Evolutionary conservation across 163 green algal species (phyloP), one percentile per base, ranked within the genome.

Genomic region (Coccomyxa subellipsoidea): DNA sequence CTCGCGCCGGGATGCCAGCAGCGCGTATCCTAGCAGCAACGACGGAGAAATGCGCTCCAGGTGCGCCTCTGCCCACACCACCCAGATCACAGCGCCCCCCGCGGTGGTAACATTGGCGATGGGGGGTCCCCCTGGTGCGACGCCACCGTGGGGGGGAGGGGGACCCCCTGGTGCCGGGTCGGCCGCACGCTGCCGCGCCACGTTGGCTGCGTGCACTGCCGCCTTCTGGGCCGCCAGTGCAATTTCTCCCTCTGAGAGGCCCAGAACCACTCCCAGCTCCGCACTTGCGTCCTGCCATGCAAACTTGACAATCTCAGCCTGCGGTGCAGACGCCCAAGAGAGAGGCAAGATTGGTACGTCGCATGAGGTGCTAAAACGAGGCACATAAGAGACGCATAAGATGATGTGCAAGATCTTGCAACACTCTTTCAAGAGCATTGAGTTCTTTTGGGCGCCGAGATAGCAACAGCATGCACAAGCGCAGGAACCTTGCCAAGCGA

Each of bases 1-100:
- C 21, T 83, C 78, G 35, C 69, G 47, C 29, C 82, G 80, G 12
- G 71, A 81, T 34, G 70, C 69, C n/a, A 86, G 54, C 34, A 86
- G 69, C 27, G 82, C n/a, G 37, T 83, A 79, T 23, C 66, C 70
- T 29, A 86, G 78, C 78, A 86, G 71, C 70, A 86, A 34, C 15
- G 82, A 86, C 15, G 82, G 82, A 2, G 82, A 81, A 0, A 83
- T 40, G 7, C 53, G 38, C 40, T 38, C 78, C 82, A 81, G 40
- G 38, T 39, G 47, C 21, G 78, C 71, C 37, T 86, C 82, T 54
- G 78, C 82, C 82, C 82, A 86, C 18, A 86, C 47, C 27, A 86
- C 39, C 38, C 37, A 66, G 21, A 80, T 40, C 37, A 66, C 37
- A 7, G 35, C 25, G 37, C 35, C 37, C 75, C 37, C 29, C 75